Evolutionary conservation across 2,329 filamentous ascomycete species (phyloP), one percentile per base, ranked within the genome.

Genomic region (Beauveria varroae): DNA sequence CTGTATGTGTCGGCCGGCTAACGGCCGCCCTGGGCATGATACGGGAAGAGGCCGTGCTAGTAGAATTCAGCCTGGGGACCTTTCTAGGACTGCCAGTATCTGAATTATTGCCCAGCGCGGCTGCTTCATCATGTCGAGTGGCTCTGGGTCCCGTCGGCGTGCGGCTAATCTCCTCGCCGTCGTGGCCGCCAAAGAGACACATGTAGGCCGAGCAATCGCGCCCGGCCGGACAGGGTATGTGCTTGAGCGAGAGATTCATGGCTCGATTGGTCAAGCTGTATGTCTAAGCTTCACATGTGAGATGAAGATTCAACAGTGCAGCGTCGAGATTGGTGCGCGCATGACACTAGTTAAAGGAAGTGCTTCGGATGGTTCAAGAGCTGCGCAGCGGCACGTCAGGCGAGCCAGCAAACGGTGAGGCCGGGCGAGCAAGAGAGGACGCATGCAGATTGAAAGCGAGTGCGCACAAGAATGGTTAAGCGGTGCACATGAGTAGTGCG

Each of bases 211-310:
- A 78, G 66, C 80, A 82, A 2, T 63, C 71, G 52, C 75, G 72
- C 56, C 79, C 79, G 22, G 78, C 78, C 6, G 80, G 80, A 65
- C 80, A 82, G 10, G 79, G 78, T 53, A 82, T 76, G 62, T 75
- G 76, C 66, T 80, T 81, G 64, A 82, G 77, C 52, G 69, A 67
- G 62, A 76, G 63, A 62, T 73, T 75, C 74, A 76, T 76, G 5
- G 20, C 24, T 49, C 12, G 5, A 18, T 20, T 56, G 6, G 3
- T 12, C 34, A n/a, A 12, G 26, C 18, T 2, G 14, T 3, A 3
- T 12, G 26, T 3, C 1, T 7, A n/a, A 10, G 41, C 41, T 34
- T 47, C 12, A 26, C n/a, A 37, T 20, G 24, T 10, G 20, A 14
- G 7, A 30, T 37, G 54, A 7, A 24, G 24, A 20, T n/a, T 47